Percentiles rank a stretch among this genome's conserved stretches.
These are phyloP conservation scores for Aspergillus fructus DNA, from an alignment of 2,329 filamentous ascomycete species.

Conservation along the genomic window DNA sequence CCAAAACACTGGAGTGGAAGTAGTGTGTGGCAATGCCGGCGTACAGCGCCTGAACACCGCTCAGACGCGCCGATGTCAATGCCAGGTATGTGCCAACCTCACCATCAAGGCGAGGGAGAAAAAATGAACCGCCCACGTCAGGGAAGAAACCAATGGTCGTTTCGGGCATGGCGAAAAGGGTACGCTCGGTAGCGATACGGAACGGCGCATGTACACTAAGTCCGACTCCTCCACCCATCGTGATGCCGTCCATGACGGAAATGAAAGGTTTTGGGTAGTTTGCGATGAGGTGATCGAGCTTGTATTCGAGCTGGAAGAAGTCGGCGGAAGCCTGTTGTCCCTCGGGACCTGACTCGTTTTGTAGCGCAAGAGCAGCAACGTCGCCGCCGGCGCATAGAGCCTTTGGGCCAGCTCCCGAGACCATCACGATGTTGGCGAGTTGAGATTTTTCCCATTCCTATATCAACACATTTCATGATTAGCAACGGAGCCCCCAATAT, in stretches of 20 bases:
- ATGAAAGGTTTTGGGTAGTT: slow-evolving; percentile 93
- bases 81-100: slow-evolving; percentile 87
- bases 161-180: slow-evolving; percentile 96
- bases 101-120: slow-evolving; percentile 86
- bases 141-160: slow-evolving; percentile 99
- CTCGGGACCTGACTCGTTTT: slow-evolving; percentile 65
- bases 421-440: slow-evolving; percentile 85
- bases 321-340: slow-evolving; percentile 74
- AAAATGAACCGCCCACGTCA: slow-evolving; percentile 95
- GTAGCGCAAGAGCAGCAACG: slow-evolving; percentile 72
- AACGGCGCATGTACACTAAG: slow-evolving; percentile 93
- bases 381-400: slow-evolving; percentile 95
- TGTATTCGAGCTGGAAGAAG: slow-evolving; percentile 95
- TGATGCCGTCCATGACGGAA: slow-evolving; percentile 95
- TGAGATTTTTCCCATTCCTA: slow-evolving; percentile 92
- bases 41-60: slow-evolving; percentile 83
- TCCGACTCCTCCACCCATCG: slow-evolving; percentile 96
- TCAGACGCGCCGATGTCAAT: slow-evolving; percentile 80
- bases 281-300: slow-evolving; percentile 90
- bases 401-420: slow-evolving; percentile 82
- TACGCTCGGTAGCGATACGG: slow-evolving; percentile 93
- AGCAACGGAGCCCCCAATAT: slow-evolving; percentile 6
- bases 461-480: slow-evolving; percentile 15
- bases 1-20: slow-evolving; percentile 83
- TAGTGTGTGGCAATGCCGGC: slow-evolving; percentile 94